Evolutionary conservation across 345 rosid genomes (phyloP).

Genomic region (Cardiospermum halicacabum): DNA sequence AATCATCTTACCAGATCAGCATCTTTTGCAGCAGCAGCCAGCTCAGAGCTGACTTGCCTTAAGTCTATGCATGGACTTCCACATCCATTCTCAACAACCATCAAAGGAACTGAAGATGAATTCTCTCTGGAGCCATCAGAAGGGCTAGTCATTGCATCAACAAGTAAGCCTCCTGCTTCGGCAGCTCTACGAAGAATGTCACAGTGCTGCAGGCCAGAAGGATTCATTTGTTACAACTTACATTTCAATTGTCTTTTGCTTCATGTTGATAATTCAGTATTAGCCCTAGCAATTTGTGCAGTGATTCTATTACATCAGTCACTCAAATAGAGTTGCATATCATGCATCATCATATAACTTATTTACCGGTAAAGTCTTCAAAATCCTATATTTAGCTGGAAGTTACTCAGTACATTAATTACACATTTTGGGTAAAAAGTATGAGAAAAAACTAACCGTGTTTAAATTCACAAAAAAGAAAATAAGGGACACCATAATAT

Average conservation of each 20-base stretch:
- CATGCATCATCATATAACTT: not conserved
- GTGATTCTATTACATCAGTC: not conserved
- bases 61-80: constrained; percentile 99
- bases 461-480: not conserved
- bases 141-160: constrained; percentile 79
- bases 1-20: constrained; percentile 79
- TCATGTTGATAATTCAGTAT: not conserved
- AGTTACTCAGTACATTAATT: constrained; percentile 4
- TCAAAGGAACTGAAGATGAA: constrained; percentile 71
- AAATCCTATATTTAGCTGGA: not conserved
- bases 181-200: constrained; percentile 94
- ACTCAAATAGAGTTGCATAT: not conserved
- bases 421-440: not conserved
- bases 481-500: not conserved
- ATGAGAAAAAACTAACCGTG: not conserved
- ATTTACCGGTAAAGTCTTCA: not conserved
- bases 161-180: constrained; percentile 89
- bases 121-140: constrained; percentile 58
- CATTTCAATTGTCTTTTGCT: not conserved
- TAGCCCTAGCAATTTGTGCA: not conserved
- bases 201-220: constrained; percentile 61
- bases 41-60: constrained; percentile 98
- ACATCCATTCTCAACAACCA: constrained; percentile 99
- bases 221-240: constrained; percentile 18
- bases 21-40: constrained; percentile 86